Evolutionary conservation across 345 rosid genomes (phyloP), one percentile per base, ranked within the genome.

Genomic region (Luvunga scandens): DNA sequence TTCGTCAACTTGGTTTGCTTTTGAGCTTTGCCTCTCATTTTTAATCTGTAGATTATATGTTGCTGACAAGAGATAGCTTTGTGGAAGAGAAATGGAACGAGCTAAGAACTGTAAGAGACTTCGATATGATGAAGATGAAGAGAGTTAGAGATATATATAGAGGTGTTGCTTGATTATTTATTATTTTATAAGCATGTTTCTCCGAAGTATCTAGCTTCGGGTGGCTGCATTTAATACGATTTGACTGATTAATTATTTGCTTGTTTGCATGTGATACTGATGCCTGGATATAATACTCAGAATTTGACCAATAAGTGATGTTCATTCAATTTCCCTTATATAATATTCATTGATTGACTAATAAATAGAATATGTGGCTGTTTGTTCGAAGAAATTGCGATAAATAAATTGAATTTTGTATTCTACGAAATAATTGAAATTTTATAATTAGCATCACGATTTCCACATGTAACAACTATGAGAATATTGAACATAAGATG

Each of bases 141-240:
- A 74, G 55, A 31, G 62, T 42, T 27, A 68, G 9, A 68, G 39
- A 25, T 50, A 30, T 7, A 62, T 12, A 48, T 66, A 55, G 61
- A 16, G 34, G 61, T 30, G 75, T 45, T 24, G 34, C 61, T 42
- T 69, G 61, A 57, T 30, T 73, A 5, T 53, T 59, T 66, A 55
- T 25, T 45, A n/a, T 2, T 25, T 61, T 48, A 24, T 69, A 34
- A 75, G 42, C 24, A 36, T 71, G 69, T 60, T 73, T 69, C 78
- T 77, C 67, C 77, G 84, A 77, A 77, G 63, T 67, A 66, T 66
- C 45, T 72, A 63, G 81, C 77, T 48, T 7, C 66, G 75, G 18
- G 62, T 53, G 57, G 57, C 22, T 53, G 57, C 57, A 1, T 53
- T 16, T 53, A 53, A 53, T 5, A 18, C 18, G 0, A 18, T 53